Percentiles rank a stretch among this genome's conserved stretches.
These are phyloP conservation scores for Kuraishia piskuri DNA, from an alignment of 805 yeast genomes.

Conservation along the genomic window DNA sequence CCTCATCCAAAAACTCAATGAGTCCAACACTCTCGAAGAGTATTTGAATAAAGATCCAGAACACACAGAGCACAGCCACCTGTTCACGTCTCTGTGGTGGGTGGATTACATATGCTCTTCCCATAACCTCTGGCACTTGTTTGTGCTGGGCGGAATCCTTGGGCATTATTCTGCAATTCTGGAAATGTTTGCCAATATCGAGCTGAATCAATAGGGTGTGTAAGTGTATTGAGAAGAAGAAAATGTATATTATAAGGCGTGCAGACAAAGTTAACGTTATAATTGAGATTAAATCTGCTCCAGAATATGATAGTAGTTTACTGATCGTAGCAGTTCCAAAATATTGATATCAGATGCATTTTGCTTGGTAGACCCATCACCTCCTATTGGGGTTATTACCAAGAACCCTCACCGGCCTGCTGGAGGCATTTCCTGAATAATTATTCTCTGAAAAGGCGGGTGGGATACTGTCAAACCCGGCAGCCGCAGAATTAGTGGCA, in stretches of 20 bases:
- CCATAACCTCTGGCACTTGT: conserved; percentile 91
- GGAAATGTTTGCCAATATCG: conserved; percentile 45
- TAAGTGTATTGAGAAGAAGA: background rate
- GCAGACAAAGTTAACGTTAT: background rate
- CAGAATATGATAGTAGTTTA: background rate
- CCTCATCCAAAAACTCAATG: conserved; percentile 19
- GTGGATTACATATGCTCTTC: conserved; percentile 69
- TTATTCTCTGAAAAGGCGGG: conserved; percentile 13
- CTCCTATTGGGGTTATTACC: background rate
- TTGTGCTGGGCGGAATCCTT: conserved; percentile 80
- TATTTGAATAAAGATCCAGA: conserved; percentile 36
- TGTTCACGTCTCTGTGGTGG: conserved; percentile 69
- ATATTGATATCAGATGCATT: background rate
- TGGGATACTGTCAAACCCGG: background rate
- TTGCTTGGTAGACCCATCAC: background rate
- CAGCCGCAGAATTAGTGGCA: background rate
- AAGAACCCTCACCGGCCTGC: conserved; percentile 13
- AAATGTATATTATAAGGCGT: background rate
- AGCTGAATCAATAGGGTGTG: background rate
- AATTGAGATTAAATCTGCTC: background rate
- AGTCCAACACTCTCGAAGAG: conserved; percentile 15
- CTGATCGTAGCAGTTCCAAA: background rate
- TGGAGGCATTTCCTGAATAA: conserved; percentile 20
- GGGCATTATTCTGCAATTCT: conserved; percentile 81
- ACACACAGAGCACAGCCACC: conserved; percentile 19